These are phyloP conservation scores for Candida sithepensis DNA, from an alignment of 805 yeast genomes.

Conservation along the genomic window DNA sequence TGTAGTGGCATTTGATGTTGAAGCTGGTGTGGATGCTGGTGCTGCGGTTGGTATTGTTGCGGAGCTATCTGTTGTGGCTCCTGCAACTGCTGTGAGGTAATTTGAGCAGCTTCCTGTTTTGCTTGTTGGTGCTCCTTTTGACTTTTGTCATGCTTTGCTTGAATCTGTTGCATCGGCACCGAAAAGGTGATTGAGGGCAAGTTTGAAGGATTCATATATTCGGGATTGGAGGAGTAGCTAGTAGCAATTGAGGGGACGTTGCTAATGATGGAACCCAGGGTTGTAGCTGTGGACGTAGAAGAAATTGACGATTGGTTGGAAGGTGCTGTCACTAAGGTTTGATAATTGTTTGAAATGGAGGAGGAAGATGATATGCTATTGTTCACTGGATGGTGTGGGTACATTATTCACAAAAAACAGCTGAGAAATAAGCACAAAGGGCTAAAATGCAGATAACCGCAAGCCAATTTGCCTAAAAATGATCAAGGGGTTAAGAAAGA, in stretches of 20 bases:
- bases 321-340: not conserved
- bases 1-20: constrained; percentile 4
- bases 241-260: not conserved
- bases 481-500: not conserved
- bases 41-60: constrained; percentile 3
- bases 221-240: not conserved
- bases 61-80: constrained; percentile 2
- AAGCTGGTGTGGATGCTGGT: constrained; percentile 4
- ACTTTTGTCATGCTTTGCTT: not conserved
- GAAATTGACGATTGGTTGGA: constrained; percentile 1
- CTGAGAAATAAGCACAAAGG: not conserved
- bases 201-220: not conserved
- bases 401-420: not conserved
- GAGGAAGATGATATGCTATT: not conserved
- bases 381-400: not conserved
- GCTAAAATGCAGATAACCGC: not conserved
- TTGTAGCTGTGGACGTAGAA: not conserved
- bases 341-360: not conserved
- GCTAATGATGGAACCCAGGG: not conserved
- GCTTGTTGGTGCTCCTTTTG: not conserved
- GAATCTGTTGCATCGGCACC: not conserved
- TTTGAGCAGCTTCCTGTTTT: not conserved
- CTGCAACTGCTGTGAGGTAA: not conserved
- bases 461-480: not conserved
- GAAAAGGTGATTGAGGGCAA: not conserved